These are phyloP conservation scores for Abortiporus biennis DNA, from an alignment of 1,284 basidiomycete genomes.

Conservation along the genomic window DNA sequence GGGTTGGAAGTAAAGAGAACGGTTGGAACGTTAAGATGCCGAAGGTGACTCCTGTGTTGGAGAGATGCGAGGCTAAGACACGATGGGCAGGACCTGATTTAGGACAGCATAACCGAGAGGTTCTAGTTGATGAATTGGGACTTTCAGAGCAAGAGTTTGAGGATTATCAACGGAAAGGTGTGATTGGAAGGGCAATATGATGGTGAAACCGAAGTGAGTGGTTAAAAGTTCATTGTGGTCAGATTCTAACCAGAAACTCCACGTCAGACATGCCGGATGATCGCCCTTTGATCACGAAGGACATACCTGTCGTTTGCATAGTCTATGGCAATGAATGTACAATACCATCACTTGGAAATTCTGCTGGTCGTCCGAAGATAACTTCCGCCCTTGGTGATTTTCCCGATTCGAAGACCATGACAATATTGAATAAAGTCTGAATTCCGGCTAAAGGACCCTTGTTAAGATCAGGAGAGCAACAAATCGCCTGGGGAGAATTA, in stretches of 20 bases:
- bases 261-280: too few relatives aligned
- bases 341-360: conserved; percentile 11
- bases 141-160: conserved; percentile 36
- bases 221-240: too few relatives aligned
- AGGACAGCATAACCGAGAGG: conserved; percentile 56
- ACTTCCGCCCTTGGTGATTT: conserved; percentile 24
- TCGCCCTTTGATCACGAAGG: too few relatives aligned
- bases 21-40: conserved; percentile 63
- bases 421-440: conserved; percentile 30
- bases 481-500: conserved; percentile 27
- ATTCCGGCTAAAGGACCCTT: conserved; percentile 15
- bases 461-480: conserved; percentile 20
- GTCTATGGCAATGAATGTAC: background rate
- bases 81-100: conserved; percentile 65
- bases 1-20: conserved; percentile 36
- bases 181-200: conserved; percentile 34
- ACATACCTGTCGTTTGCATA: too few relatives aligned
- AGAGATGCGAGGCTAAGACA: conserved; percentile 48
- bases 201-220: background rate
- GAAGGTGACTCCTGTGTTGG: conserved; percentile 52
- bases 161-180: conserved; percentile 36
- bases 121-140: conserved; percentile 45
- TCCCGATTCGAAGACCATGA: conserved; percentile 26
- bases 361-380: conserved; percentile 25
- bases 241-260: too few relatives aligned